Percentiles rank a stretch among this genome's conserved stretches.
These are phyloP conservation scores for Tetracladium marchalianum DNA, from an alignment of 495 filamentous ascomycete genomes.

Conservation along the genomic window DNA sequence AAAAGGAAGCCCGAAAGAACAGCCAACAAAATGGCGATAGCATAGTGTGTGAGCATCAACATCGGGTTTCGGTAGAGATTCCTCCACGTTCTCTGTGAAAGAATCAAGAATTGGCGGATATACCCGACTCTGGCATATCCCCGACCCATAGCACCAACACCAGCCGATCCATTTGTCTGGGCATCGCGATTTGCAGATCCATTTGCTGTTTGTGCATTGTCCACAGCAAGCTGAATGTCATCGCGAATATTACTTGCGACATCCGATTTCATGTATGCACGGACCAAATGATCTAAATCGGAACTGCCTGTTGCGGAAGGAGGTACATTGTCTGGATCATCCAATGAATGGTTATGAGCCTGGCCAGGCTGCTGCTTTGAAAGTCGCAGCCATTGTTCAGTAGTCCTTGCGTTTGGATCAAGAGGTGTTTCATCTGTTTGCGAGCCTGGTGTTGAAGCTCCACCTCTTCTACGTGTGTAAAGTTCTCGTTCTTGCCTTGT, in stretches of 20 bases:
- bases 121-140: slow-evolving; percentile 77
- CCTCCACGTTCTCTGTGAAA: slow-evolving; percentile 87
- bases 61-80: slow-evolving; percentile 97
- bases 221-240: slow-evolving; percentile 62
- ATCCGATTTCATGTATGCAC: slow-evolving; percentile 65
- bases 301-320: slow-evolving; percentile 52
- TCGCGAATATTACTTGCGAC: slow-evolving; percentile 70
- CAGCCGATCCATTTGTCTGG: slow-evolving; percentile 31
- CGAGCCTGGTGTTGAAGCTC: slow-evolving; percentile 57
- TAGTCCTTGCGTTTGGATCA: slow-evolving; percentile 40
- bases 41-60: slow-evolving; percentile 98
- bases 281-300: slow-evolving; percentile 74
- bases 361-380: slow-evolving; percentile 52
- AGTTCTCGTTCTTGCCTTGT: slow-evolving; percentile 81
- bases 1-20: slow-evolving; percentile 93
- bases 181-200: slow-evolving; percentile 53
- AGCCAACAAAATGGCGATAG: slow-evolving; percentile 91
- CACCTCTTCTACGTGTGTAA: slow-evolving; percentile 69
- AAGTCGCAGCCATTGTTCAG: slow-evolving; percentile 54
- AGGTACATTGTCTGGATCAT: slow-evolving; percentile 65
- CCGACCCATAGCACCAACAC: slow-evolving; percentile 48
- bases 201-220: slow-evolving; percentile 53
- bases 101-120: slow-evolving; percentile 72
- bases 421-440: slow-evolving; percentile 49
- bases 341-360: slow-evolving; percentile 50